A percentile compares a stretch with the other conserved stretches of the same genome.
Evolutionary conservation across 2,329 filamentous ascomycete species (phyloP).

Genomic region (Pestalotiopsis sp.): DNA sequence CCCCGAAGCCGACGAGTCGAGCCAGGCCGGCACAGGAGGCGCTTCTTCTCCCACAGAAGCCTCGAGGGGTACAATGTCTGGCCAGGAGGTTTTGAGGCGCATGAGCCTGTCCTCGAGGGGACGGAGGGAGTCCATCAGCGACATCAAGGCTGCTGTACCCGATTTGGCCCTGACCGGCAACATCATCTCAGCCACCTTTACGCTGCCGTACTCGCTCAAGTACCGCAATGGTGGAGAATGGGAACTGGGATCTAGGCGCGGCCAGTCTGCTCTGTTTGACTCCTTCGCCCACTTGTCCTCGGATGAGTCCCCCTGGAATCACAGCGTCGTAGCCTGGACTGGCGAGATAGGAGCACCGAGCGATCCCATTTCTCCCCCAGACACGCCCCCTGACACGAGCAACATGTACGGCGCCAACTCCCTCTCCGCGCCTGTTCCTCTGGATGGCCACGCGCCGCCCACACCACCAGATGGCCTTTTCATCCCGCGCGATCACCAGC

Average conservation of each 20-base stretch:
- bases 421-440: slow-evolving; percentile 77
- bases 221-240: slow-evolving; percentile 63
- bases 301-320: slow-evolving; percentile 83
- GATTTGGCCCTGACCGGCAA: slow-evolving; percentile 64
- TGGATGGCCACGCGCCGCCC: slow-evolving; percentile 62
- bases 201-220: slow-evolving; percentile 61
- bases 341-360: slow-evolving; percentile 72
- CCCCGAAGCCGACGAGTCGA: slow-evolving; percentile 22
- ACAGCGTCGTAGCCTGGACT: slow-evolving; percentile 93
- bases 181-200: slow-evolving; percentile 69
- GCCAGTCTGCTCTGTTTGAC: slow-evolving; percentile 90
- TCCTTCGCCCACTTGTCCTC: slow-evolving; percentile 88
- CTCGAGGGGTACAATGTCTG: slow-evolving; percentile 36
- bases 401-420: slow-evolving; percentile 65
- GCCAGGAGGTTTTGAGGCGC: slow-evolving; percentile 44
- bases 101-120: slow-evolving; percentile 47
- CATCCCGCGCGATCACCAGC: slow-evolving; percentile 71
- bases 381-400: slow-evolving; percentile 51
- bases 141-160: slow-evolving; percentile 59
- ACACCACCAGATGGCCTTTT: slow-evolving; percentile 71
- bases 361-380: slow-evolving; percentile 48
- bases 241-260: slow-evolving; percentile 76
- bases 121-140: slow-evolving; percentile 53
- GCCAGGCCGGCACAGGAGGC: not conserved
- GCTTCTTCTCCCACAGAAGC: slow-evolving; percentile 23